phyloP scores from a whole-genome alignment of 202 grass and related monocot genomes.

The Saccharum hybrid region DNA sequence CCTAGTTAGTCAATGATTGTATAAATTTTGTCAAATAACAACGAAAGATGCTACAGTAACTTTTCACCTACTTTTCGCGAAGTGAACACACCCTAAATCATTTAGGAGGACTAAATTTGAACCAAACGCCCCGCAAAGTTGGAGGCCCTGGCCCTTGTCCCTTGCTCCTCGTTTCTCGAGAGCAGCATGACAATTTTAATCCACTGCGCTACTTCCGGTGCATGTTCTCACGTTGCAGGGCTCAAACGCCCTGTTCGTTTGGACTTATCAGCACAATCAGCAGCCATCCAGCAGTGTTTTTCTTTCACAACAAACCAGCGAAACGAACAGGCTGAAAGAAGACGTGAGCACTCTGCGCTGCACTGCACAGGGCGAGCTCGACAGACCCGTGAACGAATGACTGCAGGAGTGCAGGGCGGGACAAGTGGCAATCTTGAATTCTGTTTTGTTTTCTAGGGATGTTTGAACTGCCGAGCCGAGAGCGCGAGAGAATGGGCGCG shows the following conservation, averaged over 20 bases:
- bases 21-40: no score
- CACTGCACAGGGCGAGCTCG: not conserved
- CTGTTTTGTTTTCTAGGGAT: not conserved
- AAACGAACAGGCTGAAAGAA: not conserved
- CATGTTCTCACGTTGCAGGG: conserved; percentile 25
- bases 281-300: no score
- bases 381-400: conserved; percentile 14
- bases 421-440: not conserved
- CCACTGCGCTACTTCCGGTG: not conserved
- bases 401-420: not conserved
- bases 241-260: not conserved
- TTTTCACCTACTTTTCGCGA: no score
- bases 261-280: no score
- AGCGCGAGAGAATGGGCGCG: not conserved
- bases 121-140: no score
- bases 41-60: no score
- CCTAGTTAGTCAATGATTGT: no score
- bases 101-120: no score
- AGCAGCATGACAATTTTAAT: conserved; percentile 15
- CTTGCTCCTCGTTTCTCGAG: conserved; percentile 16
- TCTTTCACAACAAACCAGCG: no score
- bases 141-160: not conserved
- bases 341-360: not conserved
- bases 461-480: not conserved
- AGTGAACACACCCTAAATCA: no score